These are phyloP conservation scores for Pezicula radicicola DNA, from an alignment of 2,329 filamentous ascomycete species.

Conservation along the genomic window DNA sequence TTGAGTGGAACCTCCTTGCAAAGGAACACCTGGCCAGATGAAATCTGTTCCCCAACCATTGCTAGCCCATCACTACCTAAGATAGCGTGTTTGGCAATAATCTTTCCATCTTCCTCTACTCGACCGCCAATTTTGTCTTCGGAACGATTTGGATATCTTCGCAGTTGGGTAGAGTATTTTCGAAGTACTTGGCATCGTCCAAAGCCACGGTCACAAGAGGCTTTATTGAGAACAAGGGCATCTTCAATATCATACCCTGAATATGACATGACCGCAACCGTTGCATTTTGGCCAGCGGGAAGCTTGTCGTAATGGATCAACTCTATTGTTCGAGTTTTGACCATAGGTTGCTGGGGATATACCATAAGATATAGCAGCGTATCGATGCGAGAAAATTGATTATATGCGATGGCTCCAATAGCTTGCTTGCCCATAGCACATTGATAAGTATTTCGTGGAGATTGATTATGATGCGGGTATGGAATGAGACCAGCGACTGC, in stretches of 20 bases:
- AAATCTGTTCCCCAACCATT: conserved; percentile 77
- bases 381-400: conserved; percentile 96
- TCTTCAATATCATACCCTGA: conserved; percentile 99
- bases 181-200: conserved; percentile 97
- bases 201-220: conserved; percentile 90
- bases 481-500: conserved; percentile 95
- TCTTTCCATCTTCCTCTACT: conserved; percentile 50
- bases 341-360: conserved; percentile 96
- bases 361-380: conserved; percentile 95
- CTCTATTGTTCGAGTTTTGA: conserved; percentile 95
- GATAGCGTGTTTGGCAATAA: conserved; percentile 66
- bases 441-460: conserved; percentile 96
- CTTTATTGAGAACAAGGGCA: conserved; percentile 94
- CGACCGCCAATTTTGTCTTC: conserved; percentile 63
- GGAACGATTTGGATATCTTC: conserved; percentile 83
- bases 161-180: conserved; percentile 83
- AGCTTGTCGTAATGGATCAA: conserved; percentile 96
- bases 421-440: conserved; percentile 99
- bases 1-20: conserved; percentile 86
- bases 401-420: conserved; percentile 96
- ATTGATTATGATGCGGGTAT: conserved; percentile 98
- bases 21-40: conserved; percentile 79
- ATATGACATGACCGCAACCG: conserved; percentile 98
- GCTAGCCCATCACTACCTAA: conserved; percentile 87
- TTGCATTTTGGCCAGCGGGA: conserved; percentile 93